Percentiles rank a stretch among this genome's conserved stretches.
These are phyloP conservation scores for Pythium periplocum DNA, from an alignment of 352 stramenopile species.

Conservation along the genomic window DNA sequence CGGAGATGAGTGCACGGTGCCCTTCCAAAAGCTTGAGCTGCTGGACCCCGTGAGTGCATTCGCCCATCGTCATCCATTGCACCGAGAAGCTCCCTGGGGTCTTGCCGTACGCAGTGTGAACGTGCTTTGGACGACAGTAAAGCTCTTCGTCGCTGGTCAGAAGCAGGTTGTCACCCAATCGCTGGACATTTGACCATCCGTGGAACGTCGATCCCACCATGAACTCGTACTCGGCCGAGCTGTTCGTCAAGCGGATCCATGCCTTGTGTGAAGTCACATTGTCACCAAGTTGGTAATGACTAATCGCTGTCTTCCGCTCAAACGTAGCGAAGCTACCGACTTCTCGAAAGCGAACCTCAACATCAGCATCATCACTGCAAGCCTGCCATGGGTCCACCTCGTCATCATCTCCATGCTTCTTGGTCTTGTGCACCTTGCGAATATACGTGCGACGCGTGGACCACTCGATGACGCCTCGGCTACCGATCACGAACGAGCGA, in stretches of 20 bases:
- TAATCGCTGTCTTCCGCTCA: conserved; percentile 36
- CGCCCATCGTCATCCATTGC: conserved; percentile 74
- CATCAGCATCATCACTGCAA: conserved; percentile 52
- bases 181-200: conserved; percentile 69
- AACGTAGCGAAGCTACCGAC: conserved; percentile 35
- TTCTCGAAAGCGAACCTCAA: conserved; percentile 52
- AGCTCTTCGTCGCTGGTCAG: conserved; percentile 36
- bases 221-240: conserved; percentile 46
- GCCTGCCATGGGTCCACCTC: conserved; percentile 56
- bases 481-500: conserved; percentile 54
- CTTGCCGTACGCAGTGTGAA: conserved; percentile 73
- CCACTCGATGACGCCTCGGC: conserved; percentile 60
- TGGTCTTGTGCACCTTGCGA: conserved; percentile 42
- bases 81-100: conserved; percentile 56
- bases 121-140: conserved; percentile 66
- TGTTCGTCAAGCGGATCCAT: conserved; percentile 38
- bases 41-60: conserved; percentile 33
- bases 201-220: conserved; percentile 74
- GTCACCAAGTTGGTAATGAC: conserved; percentile 37
- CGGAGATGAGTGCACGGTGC: conserved; percentile 40
- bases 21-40: conserved; percentile 57
- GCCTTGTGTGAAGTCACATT: conserved; percentile 68
- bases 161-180: conserved; percentile 42
- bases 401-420: conserved; percentile 25
- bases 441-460: conserved; percentile 69